Percentiles rank a stretch among this genome's conserved stretches.
These are phyloP conservation scores for Plectosphaerella plurivora DNA, from an alignment of 2,329 filamentous ascomycete genomes.

Conservation along the genomic window DNA sequence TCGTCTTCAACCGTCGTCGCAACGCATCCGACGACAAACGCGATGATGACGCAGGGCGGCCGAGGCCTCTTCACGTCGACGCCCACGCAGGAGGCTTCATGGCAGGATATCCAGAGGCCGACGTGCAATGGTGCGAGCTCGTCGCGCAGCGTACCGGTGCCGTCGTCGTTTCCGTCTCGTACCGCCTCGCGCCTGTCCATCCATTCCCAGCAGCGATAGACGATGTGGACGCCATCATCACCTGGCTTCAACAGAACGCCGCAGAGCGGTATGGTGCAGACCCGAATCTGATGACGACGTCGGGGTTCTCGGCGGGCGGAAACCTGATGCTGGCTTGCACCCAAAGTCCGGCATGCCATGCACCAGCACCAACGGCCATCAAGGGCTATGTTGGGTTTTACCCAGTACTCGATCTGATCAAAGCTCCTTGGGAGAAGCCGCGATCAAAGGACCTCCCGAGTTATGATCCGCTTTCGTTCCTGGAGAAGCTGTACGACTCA, in stretches of 20 bases:
- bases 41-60: slow-evolving; percentile 1
- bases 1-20: slow-evolving; percentile 23
- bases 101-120: slow-evolving; percentile 34
- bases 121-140: slow-evolving; percentile 25
- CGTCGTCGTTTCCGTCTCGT: slow-evolving; percentile 44
- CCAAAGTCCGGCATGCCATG: slow-evolving; percentile 15
- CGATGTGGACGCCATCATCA: slow-evolving; percentile 39
- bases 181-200: slow-evolving; percentile 46
- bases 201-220: slow-evolving; percentile 42
- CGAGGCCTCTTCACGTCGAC: slow-evolving; percentile 37
- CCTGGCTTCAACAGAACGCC: slow-evolving; percentile 33
- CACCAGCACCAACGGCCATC: slow-evolving; percentile 17
- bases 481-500: slow-evolving; percentile 37
- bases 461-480: slow-evolving; percentile 29
- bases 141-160: slow-evolving; percentile 33
- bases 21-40: slow-evolving; percentile 4
- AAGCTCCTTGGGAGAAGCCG: slow-evolving; percentile 34
- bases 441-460: slow-evolving; percentile 23
- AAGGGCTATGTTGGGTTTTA: slow-evolving; percentile 36
- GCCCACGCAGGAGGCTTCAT: slow-evolving; percentile 40
- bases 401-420: slow-evolving; percentile 30
- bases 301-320: slow-evolving; percentile 38
- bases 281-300: slow-evolving; percentile 32
- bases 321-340: slow-evolving; percentile 34
- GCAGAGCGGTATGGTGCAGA: slow-evolving; percentile 29